These are phyloP conservation scores for Podospora fimiseda DNA, from an alignment of 495 filamentous ascomycete species.

Conservation along the genomic window DNA sequence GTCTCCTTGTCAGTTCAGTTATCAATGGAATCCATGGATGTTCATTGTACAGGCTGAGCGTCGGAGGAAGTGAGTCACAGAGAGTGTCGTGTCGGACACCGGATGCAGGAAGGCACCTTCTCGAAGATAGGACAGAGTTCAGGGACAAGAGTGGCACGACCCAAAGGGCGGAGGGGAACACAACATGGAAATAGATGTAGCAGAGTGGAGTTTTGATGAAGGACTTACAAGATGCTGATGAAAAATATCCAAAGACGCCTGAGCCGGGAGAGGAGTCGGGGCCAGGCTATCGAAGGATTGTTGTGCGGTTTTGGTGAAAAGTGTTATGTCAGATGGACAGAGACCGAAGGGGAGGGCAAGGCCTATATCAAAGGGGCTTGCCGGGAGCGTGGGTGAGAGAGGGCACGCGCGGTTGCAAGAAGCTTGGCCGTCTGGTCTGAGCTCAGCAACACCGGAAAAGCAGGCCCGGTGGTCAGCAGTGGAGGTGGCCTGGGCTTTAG, in stretches of 20 bases:
- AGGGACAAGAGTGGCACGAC: conserved; percentile 18
- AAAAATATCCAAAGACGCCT: conserved; percentile 3
- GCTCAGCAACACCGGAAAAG: conserved; percentile 1
- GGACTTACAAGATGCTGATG: neutral
- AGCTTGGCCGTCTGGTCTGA: conserved; percentile 1
- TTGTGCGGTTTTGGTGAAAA: too few relatives aligned
- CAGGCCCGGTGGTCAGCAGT: neutral
- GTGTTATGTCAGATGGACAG: conserved; percentile 5
- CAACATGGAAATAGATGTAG: neutral
- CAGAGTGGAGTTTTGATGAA: neutral
- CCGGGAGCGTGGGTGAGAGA: neutral
- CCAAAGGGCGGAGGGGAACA: neutral
- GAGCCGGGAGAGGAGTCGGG: neutral
- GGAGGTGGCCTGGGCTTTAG: neutral
- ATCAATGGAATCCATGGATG: conserved; percentile 14
- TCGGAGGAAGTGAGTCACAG: conserved; percentile 25
- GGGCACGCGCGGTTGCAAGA: neutral
- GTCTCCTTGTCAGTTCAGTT: conserved; percentile 26
- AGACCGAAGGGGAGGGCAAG: conserved; percentile 10
- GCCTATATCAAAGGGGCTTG: conserved; percentile 10
- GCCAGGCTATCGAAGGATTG: conserved; percentile 5
- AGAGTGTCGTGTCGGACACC: conserved; percentile 13
- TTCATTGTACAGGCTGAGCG: conserved; percentile 18
- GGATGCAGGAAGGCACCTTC: conserved; percentile 13
- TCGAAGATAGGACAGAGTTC: conserved; percentile 3